Evolutionary conservation across 257 asterid genomes (phyloP).

Genomic region (Solanum virginianum): DNA sequence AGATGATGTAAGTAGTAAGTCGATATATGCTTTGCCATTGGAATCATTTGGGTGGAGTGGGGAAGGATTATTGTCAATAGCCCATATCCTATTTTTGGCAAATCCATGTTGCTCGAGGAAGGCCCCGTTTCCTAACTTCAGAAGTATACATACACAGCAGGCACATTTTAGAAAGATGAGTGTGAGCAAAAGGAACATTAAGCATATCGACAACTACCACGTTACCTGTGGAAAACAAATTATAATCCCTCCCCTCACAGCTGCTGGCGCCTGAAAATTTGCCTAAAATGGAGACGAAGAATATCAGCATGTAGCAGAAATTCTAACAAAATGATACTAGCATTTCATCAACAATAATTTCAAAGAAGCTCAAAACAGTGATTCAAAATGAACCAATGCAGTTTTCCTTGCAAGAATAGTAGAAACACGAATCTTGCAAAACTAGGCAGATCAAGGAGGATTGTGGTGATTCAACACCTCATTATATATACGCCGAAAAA

Average conservation of each 20-base stretch:
- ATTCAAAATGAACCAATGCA: background rate
- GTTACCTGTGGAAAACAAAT: constrained; percentile 84
- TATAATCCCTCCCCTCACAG: constrained; percentile 84
- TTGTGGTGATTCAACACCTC: background rate
- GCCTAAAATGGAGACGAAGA: constrained; percentile 18
- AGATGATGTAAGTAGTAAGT: constrained; percentile 52
- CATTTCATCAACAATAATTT: background rate
- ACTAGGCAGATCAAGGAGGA: background rate
- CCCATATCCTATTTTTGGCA: constrained; percentile 67
- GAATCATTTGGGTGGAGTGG: constrained; percentile 36
- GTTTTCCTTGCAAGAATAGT: background rate
- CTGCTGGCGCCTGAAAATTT: constrained; percentile 47
- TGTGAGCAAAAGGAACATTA: background rate
- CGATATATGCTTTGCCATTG: constrained; percentile 29
- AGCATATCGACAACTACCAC: background rate
- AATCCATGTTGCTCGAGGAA: constrained; percentile 76
- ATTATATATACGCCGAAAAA: background rate
- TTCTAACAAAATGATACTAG: background rate
- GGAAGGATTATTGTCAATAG: constrained; percentile 53
- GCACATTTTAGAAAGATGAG: background rate
- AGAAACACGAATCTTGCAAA: background rate
- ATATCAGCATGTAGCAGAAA: background rate
- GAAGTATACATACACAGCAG: background rate
- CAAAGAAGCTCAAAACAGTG: background rate
- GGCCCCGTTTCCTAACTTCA: constrained; percentile 66